Evolutionary conservation across 352 stramenopile species (phyloP), one percentile per base, ranked within the genome.

Genomic region (Phytophthora fragariae): DNA sequence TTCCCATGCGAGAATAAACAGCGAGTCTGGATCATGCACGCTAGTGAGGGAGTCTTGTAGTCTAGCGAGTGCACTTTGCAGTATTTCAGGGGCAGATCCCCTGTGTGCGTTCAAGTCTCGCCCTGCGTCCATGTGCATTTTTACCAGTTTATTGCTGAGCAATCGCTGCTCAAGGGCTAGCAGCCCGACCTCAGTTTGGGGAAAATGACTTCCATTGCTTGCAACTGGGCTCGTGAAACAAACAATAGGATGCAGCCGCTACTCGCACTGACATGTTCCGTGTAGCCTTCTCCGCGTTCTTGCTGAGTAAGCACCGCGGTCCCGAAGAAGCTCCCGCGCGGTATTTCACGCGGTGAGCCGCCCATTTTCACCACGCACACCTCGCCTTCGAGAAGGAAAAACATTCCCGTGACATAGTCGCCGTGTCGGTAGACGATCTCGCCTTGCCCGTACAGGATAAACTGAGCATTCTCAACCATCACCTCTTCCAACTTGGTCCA

Each of bases 381-480:
- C 17, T 86, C 79, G 3, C 84, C 84, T 52, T 89, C 81, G 2
- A 90, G 62, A 6, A 88, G 58, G 19, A 90, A 84, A 57, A 89
- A 92, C 1, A 89, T 57, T 0, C 79, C 79, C 17, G 79, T 84
- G 3, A 85, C 76, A 46, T 86, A 86, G 57, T 89, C 80, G 0
- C 77, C 77, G 57, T 84, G 65, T 3, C 71, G 68, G 57, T 84
- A 88, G 1, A 90, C 77, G 15, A 77, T 81, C 53, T 90, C 80
- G 0, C 80, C 81, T 67, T 90, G 83, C 1, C 83, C 79, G 46
- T 82, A 88, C n/a, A 90, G 61, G 33, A 87, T 80, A 53, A 87
- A 85, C 17, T 83, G 59, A 5, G 71, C 68, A 39, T 81, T 81
- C 54, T 84, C 78, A 10, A 85, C 67, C 27, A 88, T 75, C 5